These are phyloP conservation scores for Fagopyrum homotropicum DNA, from an alignment of 148 eudicot genomes.

Conservation along the genomic window DNA sequence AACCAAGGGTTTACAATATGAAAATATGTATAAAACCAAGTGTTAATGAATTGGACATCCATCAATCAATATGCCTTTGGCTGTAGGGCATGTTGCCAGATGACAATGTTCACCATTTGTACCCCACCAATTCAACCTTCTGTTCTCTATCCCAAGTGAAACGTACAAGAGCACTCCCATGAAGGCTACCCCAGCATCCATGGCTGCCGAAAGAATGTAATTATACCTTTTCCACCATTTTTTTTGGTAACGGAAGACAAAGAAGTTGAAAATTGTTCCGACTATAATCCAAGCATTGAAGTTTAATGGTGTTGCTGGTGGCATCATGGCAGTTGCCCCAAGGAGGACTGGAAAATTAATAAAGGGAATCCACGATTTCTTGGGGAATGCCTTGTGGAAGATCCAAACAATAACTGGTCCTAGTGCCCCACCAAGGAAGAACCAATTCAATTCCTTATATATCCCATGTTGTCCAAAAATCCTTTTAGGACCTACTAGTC, in stretches of 20 bases:
- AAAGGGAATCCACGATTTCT: slow-evolving; percentile 79
- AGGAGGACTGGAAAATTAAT: slow-evolving; percentile 87
- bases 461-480: slow-evolving; percentile 75
- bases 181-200: slow-evolving; percentile 97
- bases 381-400: slow-evolving; percentile 77
- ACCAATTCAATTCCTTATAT: slow-evolving; percentile 87
- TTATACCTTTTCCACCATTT: slow-evolving; percentile 97
- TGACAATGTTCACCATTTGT: slow-evolving; percentile 80
- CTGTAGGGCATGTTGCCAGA: slow-evolving; percentile 81
- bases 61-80: slow-evolving; percentile 64
- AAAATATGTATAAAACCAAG: slow-evolving; percentile 13
- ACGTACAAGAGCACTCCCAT: slow-evolving; percentile 87
- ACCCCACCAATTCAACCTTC: slow-evolving; percentile 83
- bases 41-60: slow-evolving; percentile 55
- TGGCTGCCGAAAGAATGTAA: slow-evolving; percentile 84
- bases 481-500: slow-evolving; percentile 81
- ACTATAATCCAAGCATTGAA: slow-evolving; percentile 79
- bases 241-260: slow-evolving; percentile 72
- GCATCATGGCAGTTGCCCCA: slow-evolving; percentile 84
- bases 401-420: slow-evolving; percentile 88
- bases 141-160: slow-evolving; percentile 59
- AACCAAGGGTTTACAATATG: neutral
- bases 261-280: slow-evolving; percentile 86
- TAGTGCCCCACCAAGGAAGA: slow-evolving; percentile 82
- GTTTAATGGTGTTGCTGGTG: slow-evolving; percentile 83